phyloP scores from a whole-genome alignment of 441 rosid genomes.

The Erodium moschatum region DNA sequence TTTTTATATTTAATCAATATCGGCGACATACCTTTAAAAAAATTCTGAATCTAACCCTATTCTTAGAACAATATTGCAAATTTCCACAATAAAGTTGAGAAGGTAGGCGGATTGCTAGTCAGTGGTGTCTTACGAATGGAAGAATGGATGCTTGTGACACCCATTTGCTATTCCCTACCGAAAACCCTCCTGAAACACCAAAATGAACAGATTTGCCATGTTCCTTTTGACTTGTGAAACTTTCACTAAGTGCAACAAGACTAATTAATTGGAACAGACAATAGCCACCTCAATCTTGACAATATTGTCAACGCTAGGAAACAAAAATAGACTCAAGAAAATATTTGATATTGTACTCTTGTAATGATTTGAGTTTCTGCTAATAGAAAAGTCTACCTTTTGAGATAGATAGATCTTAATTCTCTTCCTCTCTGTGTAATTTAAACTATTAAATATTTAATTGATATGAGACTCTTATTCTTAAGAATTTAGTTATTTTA shows the following conservation, averaged over 20 bases:
- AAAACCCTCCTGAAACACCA: not conserved
- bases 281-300: conserved; percentile 2
- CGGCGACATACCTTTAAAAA: no score
- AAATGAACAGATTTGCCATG: not conserved
- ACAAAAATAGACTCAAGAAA: not conserved
- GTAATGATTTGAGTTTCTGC: no score
- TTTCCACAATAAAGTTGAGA: not conserved
- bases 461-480: no score
- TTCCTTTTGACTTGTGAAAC: not conserved
- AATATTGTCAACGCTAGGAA: not conserved
- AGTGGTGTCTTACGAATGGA: conserved; percentile 1
- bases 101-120: not conserved
- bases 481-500: no score
- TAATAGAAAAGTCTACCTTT: no score
- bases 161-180: not conserved
- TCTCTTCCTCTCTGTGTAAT: no score
- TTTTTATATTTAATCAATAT: no score
- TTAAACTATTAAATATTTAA: no score
- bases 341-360: no score
- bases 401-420: no score
- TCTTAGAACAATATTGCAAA: no score
- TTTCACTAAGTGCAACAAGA: not conserved
- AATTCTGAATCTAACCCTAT: no score
- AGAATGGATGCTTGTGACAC: conserved; percentile 5
- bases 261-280: not conserved